These are phyloP conservation scores for Lobosporangium transversale DNA, from an alignment of 192 early-diverging fungal genomes.

Conservation along the genomic window DNA sequence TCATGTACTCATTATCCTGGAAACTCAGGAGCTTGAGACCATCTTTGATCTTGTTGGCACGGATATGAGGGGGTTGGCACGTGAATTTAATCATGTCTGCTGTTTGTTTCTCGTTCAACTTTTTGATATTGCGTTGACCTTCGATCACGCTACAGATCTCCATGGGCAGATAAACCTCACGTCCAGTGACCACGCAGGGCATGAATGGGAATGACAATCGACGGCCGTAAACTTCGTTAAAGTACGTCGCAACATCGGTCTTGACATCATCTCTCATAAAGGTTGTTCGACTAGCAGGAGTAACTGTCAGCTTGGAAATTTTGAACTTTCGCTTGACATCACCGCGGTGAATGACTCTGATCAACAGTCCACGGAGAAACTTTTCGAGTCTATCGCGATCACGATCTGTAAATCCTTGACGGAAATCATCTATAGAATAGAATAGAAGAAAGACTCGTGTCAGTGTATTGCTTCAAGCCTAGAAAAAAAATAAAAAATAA, in stretches of 20 bases:
- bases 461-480: no score
- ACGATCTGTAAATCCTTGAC: slow-evolving; percentile 56
- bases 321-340: slow-evolving; percentile 80
- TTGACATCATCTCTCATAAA: slow-evolving; percentile 73
- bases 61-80: slow-evolving; percentile 84
- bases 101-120: slow-evolving; percentile 86
- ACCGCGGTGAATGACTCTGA: slow-evolving; percentile 70
- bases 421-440: slow-evolving; percentile 53
- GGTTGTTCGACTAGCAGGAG: slow-evolving; percentile 72
- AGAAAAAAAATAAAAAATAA: no score
- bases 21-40: slow-evolving; percentile 74
- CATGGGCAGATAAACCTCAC: slow-evolving; percentile 83
- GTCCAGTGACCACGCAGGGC: slow-evolving; percentile 82
- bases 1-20: slow-evolving; percentile 73
- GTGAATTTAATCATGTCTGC: slow-evolving; percentile 97
- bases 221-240: slow-evolving; percentile 75
- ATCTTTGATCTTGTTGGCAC: slow-evolving; percentile 84
- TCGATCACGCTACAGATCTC: slow-evolving; percentile 86
- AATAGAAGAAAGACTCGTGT: background rate
- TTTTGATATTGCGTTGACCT: slow-evolving; percentile 86
- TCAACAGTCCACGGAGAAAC: slow-evolving; percentile 59
- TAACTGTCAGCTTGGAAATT: slow-evolving; percentile 71
- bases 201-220: slow-evolving; percentile 79
- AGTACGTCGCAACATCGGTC: slow-evolving; percentile 81
- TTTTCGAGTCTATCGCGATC: slow-evolving; percentile 62